Evolutionary conservation across 805 yeast genomes (phyloP).

Genomic region (Kodamaea laetipori): DNA sequence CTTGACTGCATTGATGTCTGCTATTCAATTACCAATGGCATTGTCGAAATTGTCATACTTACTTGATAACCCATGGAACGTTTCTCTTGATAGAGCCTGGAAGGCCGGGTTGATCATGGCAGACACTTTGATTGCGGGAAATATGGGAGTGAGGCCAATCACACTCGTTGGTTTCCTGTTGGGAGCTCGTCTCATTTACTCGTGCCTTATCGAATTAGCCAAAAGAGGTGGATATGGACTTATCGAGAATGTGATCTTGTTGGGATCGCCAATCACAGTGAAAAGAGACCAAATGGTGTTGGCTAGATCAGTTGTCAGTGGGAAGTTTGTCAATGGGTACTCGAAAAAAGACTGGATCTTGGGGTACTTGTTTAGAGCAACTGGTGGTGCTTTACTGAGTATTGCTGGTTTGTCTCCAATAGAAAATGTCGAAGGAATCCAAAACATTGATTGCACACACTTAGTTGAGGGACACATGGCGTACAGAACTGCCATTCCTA

Average conservation of each 20-base stretch:
- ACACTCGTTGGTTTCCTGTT: slow-evolving; percentile 91
- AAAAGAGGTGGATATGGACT: slow-evolving; percentile 84
- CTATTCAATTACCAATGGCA: slow-evolving; percentile 90
- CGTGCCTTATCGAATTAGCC: slow-evolving; percentile 85
- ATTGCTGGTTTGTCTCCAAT: slow-evolving; percentile 88
- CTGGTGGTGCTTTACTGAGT: slow-evolving; percentile 90
- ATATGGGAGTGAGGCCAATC: slow-evolving; percentile 88
- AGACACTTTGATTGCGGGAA: slow-evolving; percentile 83
- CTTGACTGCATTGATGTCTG: slow-evolving; percentile 85
- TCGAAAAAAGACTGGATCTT: slow-evolving; percentile 94
- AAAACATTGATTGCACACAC: slow-evolving; percentile 85
- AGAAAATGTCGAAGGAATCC: slow-evolving; percentile 61
- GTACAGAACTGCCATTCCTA: slow-evolving; percentile 93
- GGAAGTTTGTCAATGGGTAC: slow-evolving; percentile 86
- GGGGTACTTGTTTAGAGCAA: slow-evolving; percentile 92
- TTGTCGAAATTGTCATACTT: slow-evolving; percentile 85
- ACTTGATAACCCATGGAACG: slow-evolving; percentile 97
- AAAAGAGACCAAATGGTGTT: slow-evolving; percentile 74
- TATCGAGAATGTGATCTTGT: slow-evolving; percentile 81
- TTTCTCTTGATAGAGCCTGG: slow-evolving; percentile 96
- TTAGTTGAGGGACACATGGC: slow-evolving; percentile 94
- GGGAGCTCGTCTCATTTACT: slow-evolving; percentile 89
- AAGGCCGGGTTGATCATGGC: slow-evolving; percentile 89
- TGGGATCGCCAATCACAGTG: slow-evolving; percentile 87
- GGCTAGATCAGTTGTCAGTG: slow-evolving; percentile 86